phyloP scores from a whole-genome alignment of 257 asterid species.

The Cinchona pubescens region DNA sequence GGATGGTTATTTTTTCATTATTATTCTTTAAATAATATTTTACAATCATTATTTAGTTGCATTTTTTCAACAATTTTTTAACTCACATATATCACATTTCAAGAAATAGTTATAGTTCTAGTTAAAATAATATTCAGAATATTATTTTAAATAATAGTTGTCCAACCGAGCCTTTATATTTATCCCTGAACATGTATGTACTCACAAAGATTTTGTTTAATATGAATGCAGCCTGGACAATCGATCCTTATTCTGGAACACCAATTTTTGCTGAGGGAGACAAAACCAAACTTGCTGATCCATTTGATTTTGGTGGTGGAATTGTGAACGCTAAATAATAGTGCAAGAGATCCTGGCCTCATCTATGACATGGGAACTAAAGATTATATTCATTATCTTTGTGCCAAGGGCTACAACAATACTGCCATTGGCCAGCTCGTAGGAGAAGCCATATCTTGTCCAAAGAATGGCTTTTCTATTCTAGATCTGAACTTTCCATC shows the following conservation, averaged over 20 bases:
- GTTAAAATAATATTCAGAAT: no score
- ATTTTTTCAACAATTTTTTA: no score
- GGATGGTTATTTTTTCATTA: no score
- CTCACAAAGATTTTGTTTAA: background rate
- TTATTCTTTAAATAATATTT: no score
- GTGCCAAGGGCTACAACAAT: slow-evolving; percentile 21
- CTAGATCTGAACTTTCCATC: slow-evolving; percentile 50
- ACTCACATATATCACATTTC: no score
- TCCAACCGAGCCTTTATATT: no score
- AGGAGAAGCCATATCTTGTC: slow-evolving; percentile 27
- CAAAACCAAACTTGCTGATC: slow-evolving; percentile 19
- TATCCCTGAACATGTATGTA: background rate
- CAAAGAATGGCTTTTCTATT: slow-evolving; percentile 18
- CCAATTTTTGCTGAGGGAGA: slow-evolving; percentile 29
- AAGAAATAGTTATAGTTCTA: no score
- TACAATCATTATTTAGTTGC: no score
- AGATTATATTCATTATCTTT: slow-evolving; percentile 28
- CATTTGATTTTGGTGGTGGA: slow-evolving; percentile 37
- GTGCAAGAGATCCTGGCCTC: slow-evolving; percentile 25
- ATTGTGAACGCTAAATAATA: slow-evolving; percentile 22
- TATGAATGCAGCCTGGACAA: slow-evolving; percentile 21
- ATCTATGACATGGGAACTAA: slow-evolving; percentile 27
- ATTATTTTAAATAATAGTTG: no score
- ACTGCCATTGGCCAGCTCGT: slow-evolving; percentile 26
- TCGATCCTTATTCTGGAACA: background rate